Evolutionary conservation across 2,329 filamentous ascomycete species (phyloP).

Genomic region (Exutisphaerella laricina): DNA sequence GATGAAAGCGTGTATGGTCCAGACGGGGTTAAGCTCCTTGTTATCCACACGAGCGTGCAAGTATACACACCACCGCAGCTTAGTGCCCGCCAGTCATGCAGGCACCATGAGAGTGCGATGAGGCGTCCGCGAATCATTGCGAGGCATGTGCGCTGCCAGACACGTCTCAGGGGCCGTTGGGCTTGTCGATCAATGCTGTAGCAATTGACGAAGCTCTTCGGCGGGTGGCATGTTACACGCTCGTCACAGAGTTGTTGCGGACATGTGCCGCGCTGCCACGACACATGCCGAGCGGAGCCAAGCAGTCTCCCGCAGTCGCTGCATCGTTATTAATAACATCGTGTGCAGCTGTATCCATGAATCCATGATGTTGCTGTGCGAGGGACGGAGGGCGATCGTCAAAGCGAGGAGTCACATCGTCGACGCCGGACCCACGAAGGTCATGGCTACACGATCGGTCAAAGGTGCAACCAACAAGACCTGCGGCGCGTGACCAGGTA

Average conservation of each 20-base stretch:
- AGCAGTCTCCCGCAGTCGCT: background rate
- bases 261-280: background rate
- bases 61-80: too few relatives aligned
- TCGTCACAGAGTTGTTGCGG: background rate
- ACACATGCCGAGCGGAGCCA: background rate
- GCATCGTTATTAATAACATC: too few relatives aligned
- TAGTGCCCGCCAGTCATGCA: too few relatives aligned
- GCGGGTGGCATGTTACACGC: background rate
- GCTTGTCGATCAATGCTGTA: slow-evolving; percentile 1
- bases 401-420: too few relatives aligned
- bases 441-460: too few relatives aligned
- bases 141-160: background rate
- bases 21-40: background rate
- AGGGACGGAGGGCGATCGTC: too few relatives aligned
- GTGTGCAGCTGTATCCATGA: too few relatives aligned
- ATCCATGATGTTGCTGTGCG: too few relatives aligned
- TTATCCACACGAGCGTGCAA: too few relatives aligned
- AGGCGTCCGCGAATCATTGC: slow-evolving; percentile 1
- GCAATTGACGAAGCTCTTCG: background rate
- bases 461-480: too few relatives aligned
- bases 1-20: background rate
- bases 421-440: too few relatives aligned
- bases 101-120: background rate
- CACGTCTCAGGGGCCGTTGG: slow-evolving; percentile 1
- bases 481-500: too few relatives aligned